Conservation (phyloP, 768 basidiomycete species). For the Nidula microcarpa region DNA sequence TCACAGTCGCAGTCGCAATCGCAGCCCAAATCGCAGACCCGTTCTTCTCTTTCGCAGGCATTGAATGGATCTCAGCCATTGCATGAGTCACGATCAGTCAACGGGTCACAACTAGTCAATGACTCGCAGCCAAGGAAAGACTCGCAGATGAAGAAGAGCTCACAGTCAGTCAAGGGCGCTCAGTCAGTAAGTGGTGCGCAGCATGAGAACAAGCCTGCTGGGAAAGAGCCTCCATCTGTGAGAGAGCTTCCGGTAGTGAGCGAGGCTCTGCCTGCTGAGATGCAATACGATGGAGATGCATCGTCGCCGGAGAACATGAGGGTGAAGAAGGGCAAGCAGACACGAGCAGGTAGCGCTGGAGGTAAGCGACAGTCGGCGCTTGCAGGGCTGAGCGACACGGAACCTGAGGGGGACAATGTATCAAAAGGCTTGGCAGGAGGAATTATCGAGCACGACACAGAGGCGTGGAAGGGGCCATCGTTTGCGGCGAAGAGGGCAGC, state of each 20-base stretch:
- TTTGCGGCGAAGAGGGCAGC: constrained; percentile 2
- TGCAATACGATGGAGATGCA: no score
- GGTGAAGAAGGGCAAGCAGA: neutral
- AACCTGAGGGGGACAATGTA: constrained; percentile 1
- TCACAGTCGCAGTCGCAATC: constrained; percentile 12
- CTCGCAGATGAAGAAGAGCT: neutral
- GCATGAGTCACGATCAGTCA: no score
- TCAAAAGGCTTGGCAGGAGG: neutral
- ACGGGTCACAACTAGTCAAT: no score
- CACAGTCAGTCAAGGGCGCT: neutral
- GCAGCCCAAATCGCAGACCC: neutral
- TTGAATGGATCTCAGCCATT: no score
- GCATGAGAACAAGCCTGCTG: no score
- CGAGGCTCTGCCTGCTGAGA: no score
- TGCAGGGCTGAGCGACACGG: neutral
- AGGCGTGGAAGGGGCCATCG: constrained; percentile 2
- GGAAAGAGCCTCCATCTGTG: no score
- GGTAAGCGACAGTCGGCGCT: constrained; percentile 1
- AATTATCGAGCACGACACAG: constrained; percentile 1
- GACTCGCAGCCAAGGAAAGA: neutral
- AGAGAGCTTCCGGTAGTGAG: no score
- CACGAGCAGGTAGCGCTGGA: neutral
- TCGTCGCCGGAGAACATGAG: neutral
- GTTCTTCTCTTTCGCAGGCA: neutral
- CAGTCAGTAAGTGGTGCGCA: neutral